Evolutionary conservation across 1,284 basidiomycete species (phyloP).

Genomic region (Clitocybe nebularis): DNA sequence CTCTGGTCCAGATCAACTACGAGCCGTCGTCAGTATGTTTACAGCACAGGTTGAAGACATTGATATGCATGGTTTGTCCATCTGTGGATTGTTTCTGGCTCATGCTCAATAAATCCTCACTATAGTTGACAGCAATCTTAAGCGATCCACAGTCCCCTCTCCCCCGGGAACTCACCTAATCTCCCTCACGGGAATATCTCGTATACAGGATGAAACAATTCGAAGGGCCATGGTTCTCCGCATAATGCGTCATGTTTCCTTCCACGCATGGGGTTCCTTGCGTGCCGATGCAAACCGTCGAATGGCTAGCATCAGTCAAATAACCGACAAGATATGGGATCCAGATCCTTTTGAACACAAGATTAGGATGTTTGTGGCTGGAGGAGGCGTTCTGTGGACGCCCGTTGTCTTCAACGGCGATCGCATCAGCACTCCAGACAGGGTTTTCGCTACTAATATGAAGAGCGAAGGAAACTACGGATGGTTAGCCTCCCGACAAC

Average conservation of each 20-base stretch:
- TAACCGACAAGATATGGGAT: slow-evolving; percentile 44
- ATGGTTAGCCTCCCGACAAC: slow-evolving; percentile 37
- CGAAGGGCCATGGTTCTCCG: slow-evolving; percentile 51
- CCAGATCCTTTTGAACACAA: slow-evolving; percentile 20
- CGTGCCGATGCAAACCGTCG: slow-evolving; percentile 56
- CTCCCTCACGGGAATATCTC: slow-evolving; percentile 24
- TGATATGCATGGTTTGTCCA: slow-evolving; percentile 33
- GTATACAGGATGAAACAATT: slow-evolving; percentile 33
- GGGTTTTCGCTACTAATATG: slow-evolving; percentile 11
- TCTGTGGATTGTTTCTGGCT: too few relatives aligned
- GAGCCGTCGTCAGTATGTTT: slow-evolving; percentile 30
- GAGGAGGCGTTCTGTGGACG: slow-evolving; percentile 60
- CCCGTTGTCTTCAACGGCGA: slow-evolving; percentile 37
- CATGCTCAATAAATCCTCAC: too few relatives aligned
- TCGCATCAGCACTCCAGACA: slow-evolving; percentile 22
- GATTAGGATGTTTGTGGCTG: slow-evolving; percentile 37
- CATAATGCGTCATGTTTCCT: slow-evolving; percentile 64
- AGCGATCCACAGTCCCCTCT: slow-evolving; percentile 22
- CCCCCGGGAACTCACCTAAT: slow-evolving; percentile 22
- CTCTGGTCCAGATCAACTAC: slow-evolving; percentile 31
- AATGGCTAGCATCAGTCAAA: slow-evolving; percentile 36
- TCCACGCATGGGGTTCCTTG: slow-evolving; percentile 68
- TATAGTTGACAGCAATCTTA: slow-evolving; percentile 23
- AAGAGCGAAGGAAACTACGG: slow-evolving; percentile 19
- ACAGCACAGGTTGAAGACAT: slow-evolving; percentile 28